phyloP scores from a whole-genome alignment of 2,329 filamentous ascomycete species.

The Xylaria sp. region DNA sequence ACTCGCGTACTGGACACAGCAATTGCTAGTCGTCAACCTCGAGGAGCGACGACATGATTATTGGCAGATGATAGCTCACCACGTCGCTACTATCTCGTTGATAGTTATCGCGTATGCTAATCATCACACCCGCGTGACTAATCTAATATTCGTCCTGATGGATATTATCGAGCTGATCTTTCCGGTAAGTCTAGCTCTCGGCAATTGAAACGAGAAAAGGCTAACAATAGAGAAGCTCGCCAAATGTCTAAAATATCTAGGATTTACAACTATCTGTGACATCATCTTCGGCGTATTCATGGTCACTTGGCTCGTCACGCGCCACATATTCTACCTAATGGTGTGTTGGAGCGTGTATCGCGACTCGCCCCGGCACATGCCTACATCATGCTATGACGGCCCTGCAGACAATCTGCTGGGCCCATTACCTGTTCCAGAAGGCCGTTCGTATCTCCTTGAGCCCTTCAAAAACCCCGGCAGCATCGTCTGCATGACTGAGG shows the following conservation, averaged over 20 bases:
- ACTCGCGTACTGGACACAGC: slow-evolving; percentile 89
- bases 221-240: slow-evolving; percentile 63
- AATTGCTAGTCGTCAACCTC: slow-evolving; percentile 90
- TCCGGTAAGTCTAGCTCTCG: slow-evolving; percentile 63
- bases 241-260: slow-evolving; percentile 90
- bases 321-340: slow-evolving; percentile 78
- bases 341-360: slow-evolving; percentile 81
- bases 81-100: slow-evolving; percentile 82
- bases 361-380: slow-evolving; percentile 66
- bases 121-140: slow-evolving; percentile 83
- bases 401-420: slow-evolving; percentile 58
- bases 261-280: slow-evolving; percentile 77
- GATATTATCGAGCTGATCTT: slow-evolving; percentile 88
- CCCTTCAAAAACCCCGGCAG: slow-evolving; percentile 74
- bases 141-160: slow-evolving; percentile 87
- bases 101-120: slow-evolving; percentile 83
- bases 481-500: slow-evolving; percentile 79
- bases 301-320: slow-evolving; percentile 77
- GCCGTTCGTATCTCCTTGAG: slow-evolving; percentile 68
- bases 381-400: slow-evolving; percentile 74
- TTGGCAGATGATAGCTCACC: slow-evolving; percentile 92
- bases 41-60: slow-evolving; percentile 93
- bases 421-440: slow-evolving; percentile 55
- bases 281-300: slow-evolving; percentile 83
- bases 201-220: background rate